Evolutionary conservation across 805 yeast genomes (phyloP).

Genomic region (Ogataea nitratoaversa): DNA sequence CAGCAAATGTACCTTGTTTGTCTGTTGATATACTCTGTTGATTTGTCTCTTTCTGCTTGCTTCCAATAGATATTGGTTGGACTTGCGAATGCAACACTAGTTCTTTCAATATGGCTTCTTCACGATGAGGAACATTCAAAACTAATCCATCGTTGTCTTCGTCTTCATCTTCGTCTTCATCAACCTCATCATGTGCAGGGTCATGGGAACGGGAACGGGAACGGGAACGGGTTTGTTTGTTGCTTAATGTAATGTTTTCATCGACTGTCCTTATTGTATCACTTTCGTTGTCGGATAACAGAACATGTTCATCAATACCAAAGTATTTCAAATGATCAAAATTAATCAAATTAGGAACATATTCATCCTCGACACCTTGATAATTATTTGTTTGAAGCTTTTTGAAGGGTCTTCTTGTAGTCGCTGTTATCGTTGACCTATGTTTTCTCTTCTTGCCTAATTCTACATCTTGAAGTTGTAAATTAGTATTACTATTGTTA

Average conservation of each 20-base stretch:
- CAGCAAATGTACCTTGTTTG: not conserved
- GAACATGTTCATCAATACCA: slow-evolving; percentile 9
- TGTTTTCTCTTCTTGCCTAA: not conserved
- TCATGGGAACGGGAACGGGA: not conserved
- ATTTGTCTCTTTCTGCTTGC: not conserved
- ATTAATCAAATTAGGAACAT: slow-evolving; percentile 55
- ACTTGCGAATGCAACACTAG: slow-evolving; percentile 23
- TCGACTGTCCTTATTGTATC: not conserved
- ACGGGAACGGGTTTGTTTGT: not conserved
- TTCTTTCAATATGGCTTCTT: slow-evolving; percentile 11
- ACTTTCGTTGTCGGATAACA: slow-evolving; percentile 6
- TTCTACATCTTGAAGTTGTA: not conserved
- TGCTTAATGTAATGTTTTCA: not conserved
- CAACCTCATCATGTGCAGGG: not conserved
- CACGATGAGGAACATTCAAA: slow-evolving; percentile 6
- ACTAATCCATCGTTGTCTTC: slow-evolving; percentile 5
- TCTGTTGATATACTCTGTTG: not conserved
- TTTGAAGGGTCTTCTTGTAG: not conserved
- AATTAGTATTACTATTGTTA: not conserved
- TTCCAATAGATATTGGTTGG: slow-evolving; percentile 27
- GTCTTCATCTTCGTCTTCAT: slow-evolving; percentile 1
- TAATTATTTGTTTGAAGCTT: not conserved
- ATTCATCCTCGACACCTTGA: slow-evolving; percentile 67
- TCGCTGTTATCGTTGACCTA: not conserved
- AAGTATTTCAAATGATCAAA: slow-evolving; percentile 29